A percentile compares a stretch with the other conserved stretches of the same genome.
Conservation (phyloP, 1,284 basidiomycete species). For the Puccinia brachypodii region DNA sequence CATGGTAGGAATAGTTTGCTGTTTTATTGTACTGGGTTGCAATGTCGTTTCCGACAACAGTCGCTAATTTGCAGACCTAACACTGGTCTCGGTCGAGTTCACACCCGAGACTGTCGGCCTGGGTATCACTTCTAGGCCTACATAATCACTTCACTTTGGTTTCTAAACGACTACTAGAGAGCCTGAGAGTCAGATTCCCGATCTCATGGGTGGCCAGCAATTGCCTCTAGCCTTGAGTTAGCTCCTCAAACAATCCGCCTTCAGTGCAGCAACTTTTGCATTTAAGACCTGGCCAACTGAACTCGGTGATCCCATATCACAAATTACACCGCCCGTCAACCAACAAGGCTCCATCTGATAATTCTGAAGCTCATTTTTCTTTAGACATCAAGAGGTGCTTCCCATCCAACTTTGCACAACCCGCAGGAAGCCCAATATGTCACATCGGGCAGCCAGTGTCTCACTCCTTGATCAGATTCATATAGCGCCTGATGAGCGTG, state of each 20-base stretch:
- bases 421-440: background rate
- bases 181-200: background rate
- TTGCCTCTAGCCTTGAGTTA: background rate
- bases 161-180: background rate
- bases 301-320: background rate
- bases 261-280: background rate
- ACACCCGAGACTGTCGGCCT: no score
- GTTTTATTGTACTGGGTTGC: no score
- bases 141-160: background rate
- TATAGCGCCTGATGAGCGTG: background rate
- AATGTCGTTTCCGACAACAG: background rate
- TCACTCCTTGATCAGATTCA: background rate
- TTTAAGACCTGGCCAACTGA: background rate
- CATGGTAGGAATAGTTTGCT: no score
- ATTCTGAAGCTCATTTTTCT: background rate
- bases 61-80: background rate
- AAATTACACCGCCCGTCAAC: background rate
- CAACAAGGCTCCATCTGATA: background rate
- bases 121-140: background rate
- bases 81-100: background rate
- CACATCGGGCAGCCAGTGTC: constrained; percentile 9
- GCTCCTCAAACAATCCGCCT: background rate
- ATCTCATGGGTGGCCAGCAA: background rate
- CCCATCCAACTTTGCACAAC: background rate
- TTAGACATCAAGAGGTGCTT: background rate